Base-by-base conservation (phyloP, 1,284 basidiomycete species). In the Termitomyces sp. region DNA sequence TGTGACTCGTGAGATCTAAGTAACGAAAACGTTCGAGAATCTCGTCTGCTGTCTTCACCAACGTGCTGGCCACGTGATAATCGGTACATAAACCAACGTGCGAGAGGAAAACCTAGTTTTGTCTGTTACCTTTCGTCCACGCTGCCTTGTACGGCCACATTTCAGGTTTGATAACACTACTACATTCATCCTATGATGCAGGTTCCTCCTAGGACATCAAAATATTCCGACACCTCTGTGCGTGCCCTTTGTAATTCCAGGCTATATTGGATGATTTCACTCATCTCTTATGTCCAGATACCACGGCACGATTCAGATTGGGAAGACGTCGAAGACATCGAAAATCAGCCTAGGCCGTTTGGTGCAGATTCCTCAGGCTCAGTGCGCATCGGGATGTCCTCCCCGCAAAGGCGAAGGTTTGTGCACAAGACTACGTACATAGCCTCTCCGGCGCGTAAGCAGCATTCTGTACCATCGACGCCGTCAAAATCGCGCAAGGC, bases 281-380 rank as follows among this genome's bases (percentile, higher is more conserved):
- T 13, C 12, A 41, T 36, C 15, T 42, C 42, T 47, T 39, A 2
- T 15, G 13, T 31, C 2, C 31, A 61, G 56, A 58, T 24, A 42
- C 41, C 55, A 19, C 50, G 45, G 36, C 53, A 36, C n/a, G 19
- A 50, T 33, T 57, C 55, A 17, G 62, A 63, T n/a, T 65, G 63
- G 64, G 64, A 64, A 56, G 62, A 65, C 28, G 52, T 64, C 5
- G 58, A 61, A 49, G 54, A 56, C 28, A 54, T 48, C 1, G 59
- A 59, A 24, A 50, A 53, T 19, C 56, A 57, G 24, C 51, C 46
- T 26, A 51, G 39, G 21, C 52, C 54, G 4, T 42, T 41, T 17
- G 48, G 51, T 13, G 43, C 52, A 21, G 55, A 56, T 24, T 52
- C 59, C 8, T 47, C 55, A 34, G 44, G 39, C 12, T 63, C 63